phyloP scores from a whole-genome alignment of 2,329 filamentous ascomycete species.

The Paraphoma sp. region DNA sequence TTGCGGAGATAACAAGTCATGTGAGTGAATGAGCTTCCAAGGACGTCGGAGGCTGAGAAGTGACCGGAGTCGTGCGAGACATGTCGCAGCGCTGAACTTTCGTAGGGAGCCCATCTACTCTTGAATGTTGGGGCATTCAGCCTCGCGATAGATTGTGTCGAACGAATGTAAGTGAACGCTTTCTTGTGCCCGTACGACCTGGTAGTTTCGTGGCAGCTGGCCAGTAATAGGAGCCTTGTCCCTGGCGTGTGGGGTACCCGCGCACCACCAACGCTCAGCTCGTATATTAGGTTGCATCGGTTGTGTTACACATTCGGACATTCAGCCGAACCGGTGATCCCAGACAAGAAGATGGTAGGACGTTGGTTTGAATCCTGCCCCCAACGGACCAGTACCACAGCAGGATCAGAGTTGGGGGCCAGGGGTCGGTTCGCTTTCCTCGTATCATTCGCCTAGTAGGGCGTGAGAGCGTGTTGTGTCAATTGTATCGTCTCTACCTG shows the following conservation, averaged over 20 bases:
- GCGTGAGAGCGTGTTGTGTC: too few species aligned
- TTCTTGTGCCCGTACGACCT: neutral
- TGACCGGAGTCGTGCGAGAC: neutral
- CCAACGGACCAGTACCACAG: too few species aligned
- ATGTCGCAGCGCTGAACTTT: neutral
- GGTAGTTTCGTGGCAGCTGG: neutral
- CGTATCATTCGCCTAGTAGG: too few species aligned
- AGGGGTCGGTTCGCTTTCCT: too few species aligned
- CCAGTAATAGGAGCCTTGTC: neutral
- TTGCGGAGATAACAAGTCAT: conserved; percentile 1
- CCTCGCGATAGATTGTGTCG: neutral
- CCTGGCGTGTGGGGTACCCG: neutral
- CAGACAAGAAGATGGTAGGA: too few species aligned
- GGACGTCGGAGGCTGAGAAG: too few species aligned
- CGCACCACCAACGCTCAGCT: neutral
- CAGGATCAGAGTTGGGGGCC: too few species aligned
- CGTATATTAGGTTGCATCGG: neutral
- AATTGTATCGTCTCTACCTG: too few species aligned
- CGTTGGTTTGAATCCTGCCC: too few species aligned
- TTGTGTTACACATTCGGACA: neutral
- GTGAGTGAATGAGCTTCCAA: neutral
- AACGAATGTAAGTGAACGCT: neutral
- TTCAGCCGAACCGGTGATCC: neutral
- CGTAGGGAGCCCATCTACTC: neutral
- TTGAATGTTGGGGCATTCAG: neutral